phyloP scores from a whole-genome alignment of 163 green algal species.

The Smithsoniella earleae region DNA sequence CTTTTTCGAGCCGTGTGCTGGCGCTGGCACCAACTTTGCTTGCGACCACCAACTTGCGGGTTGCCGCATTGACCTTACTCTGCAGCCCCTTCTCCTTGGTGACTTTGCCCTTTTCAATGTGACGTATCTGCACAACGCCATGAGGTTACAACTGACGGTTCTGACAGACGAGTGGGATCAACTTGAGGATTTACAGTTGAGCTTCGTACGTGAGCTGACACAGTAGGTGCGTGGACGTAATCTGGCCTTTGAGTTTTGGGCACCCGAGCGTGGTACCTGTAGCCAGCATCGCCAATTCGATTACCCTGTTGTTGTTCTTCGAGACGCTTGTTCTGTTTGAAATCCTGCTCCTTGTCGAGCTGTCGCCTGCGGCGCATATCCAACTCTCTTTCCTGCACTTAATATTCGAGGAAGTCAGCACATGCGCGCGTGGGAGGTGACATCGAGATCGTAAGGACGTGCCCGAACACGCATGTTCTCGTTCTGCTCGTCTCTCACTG shows the following conservation, averaged over 20 bases:
- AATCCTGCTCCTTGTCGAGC: conserved; percentile 5
- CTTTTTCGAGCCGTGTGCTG: conserved; percentile 2
- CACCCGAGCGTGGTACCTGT: conserved; percentile 22
- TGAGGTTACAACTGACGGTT: no score
- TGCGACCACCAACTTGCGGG: background rate
- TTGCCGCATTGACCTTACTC: conserved; percentile 4
- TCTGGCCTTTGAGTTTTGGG: background rate
- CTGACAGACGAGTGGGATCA: no score
- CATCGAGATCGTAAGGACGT: no score
- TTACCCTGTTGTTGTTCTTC: background rate
- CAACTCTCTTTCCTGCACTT: background rate
- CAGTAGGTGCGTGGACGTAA: background rate
- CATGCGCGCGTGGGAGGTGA: no score
- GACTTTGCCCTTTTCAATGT: conserved; percentile 9
- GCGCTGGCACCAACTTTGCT: conserved; percentile 14
- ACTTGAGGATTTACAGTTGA: no score
- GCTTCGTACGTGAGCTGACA: background rate
- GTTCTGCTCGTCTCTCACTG: background rate
- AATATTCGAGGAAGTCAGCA: conserved; percentile 2
- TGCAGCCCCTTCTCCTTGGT: conserved; percentile 16
- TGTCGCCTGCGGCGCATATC: background rate
- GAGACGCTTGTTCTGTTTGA: background rate
- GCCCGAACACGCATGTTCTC: background rate
- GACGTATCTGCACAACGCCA: no score
- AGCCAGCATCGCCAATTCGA: background rate